These are phyloP conservation scores for Lepidium campestre DNA, from an alignment of 441 rosid genomes.

Conservation along the genomic window DNA sequence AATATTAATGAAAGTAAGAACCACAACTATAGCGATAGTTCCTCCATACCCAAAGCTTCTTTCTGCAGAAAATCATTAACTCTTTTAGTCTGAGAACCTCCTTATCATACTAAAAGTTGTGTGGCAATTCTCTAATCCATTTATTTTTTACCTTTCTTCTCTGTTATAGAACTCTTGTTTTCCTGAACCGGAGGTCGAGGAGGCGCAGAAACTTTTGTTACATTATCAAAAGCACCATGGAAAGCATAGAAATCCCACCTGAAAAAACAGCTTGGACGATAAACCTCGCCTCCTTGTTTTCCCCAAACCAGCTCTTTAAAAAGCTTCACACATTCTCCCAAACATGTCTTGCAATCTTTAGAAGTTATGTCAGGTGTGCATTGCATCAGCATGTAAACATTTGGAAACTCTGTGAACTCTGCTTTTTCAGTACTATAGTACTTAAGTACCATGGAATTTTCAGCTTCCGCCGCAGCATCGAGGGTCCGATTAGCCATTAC, in stretches of 20 bases:
- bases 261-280: slow-evolving; percentile 26
- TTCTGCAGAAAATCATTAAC: background rate
- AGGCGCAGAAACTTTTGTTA: slow-evolving; percentile 7
- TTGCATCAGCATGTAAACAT: slow-evolving; percentile 22
- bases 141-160: slow-evolving; percentile 12
- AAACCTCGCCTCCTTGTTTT: slow-evolving; percentile 23
- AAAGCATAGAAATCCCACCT: slow-evolving; percentile 33
- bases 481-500: slow-evolving; percentile 5
- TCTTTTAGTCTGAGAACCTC: background rate
- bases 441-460: slow-evolving; percentile 15
- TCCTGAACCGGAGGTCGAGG: background rate
- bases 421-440: slow-evolving; percentile 16
- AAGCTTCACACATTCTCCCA: background rate
- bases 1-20: background rate
- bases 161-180: background rate
- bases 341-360: slow-evolving; percentile 21
- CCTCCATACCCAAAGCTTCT: background rate
- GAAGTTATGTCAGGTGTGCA: slow-evolving; percentile 26
- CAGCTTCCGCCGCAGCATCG: background rate
- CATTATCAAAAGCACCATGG: background rate
- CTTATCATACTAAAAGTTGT: background rate
- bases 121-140: background rate
- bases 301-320: background rate
- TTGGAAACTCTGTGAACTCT: background rate
- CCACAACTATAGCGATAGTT: background rate